Evolutionary conservation across 768 basidiomycete species (phyloP).

Genomic region (Lentinula lateritia): DNA sequence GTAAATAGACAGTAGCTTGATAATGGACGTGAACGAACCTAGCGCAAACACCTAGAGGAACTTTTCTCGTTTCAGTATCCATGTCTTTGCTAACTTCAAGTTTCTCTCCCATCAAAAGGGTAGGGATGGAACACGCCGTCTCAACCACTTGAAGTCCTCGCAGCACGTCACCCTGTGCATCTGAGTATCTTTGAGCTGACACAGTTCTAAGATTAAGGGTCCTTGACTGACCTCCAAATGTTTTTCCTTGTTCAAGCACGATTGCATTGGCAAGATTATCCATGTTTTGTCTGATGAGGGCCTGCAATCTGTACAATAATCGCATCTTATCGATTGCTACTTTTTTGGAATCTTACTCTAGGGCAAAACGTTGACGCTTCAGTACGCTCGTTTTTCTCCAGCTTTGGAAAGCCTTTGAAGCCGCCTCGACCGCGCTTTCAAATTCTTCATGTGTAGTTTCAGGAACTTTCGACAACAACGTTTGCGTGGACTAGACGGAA

Average conservation of each 20-base stretch:
- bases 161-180: slow-evolving; percentile 92
- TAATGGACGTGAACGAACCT: slow-evolving; percentile 24
- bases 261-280: slow-evolving; percentile 86
- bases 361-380: slow-evolving; percentile 78
- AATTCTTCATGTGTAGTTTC: slow-evolving; percentile 84
- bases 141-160: slow-evolving; percentile 90
- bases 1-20: not conserved
- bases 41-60: slow-evolving; percentile 87
- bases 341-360: slow-evolving; percentile 37
- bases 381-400: slow-evolving; percentile 88
- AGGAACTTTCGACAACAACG: slow-evolving; percentile 82
- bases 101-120: slow-evolving; percentile 38
- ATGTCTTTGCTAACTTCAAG: slow-evolving; percentile 83
- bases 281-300: slow-evolving; percentile 76
- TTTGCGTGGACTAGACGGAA: slow-evolving; percentile 72
- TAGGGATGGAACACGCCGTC: slow-evolving; percentile 75
- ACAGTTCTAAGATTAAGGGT: not conserved
- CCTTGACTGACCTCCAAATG: slow-evolving; percentile 58
- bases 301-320: slow-evolving; percentile 53
- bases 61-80: slow-evolving; percentile 84
- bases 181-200: slow-evolving; percentile 28
- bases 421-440: slow-evolving; percentile 74
- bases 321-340: not conserved
- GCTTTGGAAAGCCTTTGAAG: slow-evolving; percentile 77
- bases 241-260: slow-evolving; percentile 95